Percentiles rank a stretch among this genome's conserved stretches.
These are phyloP conservation scores for Hypericum perforatum DNA, from an alignment of 345 rosid genomes.

Conservation along the genomic window DNA sequence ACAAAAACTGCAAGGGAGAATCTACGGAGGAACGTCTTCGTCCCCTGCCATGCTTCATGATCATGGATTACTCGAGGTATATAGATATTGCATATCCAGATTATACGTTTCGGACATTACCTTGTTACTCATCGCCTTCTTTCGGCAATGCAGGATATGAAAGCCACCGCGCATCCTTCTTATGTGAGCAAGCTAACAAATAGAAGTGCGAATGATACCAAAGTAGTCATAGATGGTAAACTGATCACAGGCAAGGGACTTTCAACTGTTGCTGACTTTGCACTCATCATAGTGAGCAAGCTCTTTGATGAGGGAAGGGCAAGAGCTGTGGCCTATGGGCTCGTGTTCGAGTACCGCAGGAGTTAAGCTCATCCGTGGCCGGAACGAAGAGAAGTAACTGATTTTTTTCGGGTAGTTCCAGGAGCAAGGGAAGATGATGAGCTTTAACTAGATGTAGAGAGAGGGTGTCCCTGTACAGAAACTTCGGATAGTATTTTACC, in stretches of 20 bases:
- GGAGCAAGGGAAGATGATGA: no score
- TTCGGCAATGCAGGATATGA: conserved; percentile 40
- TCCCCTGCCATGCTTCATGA: conserved; percentile 44
- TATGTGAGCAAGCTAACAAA: conserved; percentile 19
- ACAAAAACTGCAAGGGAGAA: conserved; percentile 52
- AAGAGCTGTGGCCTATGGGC: conserved; percentile 80
- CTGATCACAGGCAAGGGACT: conserved; percentile 76
- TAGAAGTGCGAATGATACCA: conserved; percentile 36
- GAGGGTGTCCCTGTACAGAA: no score
- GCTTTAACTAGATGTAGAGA: no score
- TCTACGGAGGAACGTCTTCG: conserved; percentile 68
- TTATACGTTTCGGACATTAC: no score
- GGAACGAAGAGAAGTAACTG: no score
- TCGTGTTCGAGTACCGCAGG: conserved; percentile 63
- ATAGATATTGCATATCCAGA: not conserved
- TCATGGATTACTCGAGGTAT: conserved; percentile 71
- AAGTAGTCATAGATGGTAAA: conserved; percentile 76
- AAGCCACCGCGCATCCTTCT: conserved; percentile 46
- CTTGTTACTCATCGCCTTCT: no score
- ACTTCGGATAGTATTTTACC: no score
- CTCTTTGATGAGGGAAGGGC: conserved; percentile 80
- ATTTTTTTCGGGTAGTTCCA: no score
- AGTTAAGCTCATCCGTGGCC: conserved; percentile 11
- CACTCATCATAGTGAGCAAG: conserved; percentile 63
- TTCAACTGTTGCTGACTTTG: conserved; percentile 50